A percentile compares a stretch with the other conserved stretches of the same genome.
Conservation (phyloP, 225 moss, liverwort and hornwort species). For the Bryoerythrophyllum caledonicum region DNA sequence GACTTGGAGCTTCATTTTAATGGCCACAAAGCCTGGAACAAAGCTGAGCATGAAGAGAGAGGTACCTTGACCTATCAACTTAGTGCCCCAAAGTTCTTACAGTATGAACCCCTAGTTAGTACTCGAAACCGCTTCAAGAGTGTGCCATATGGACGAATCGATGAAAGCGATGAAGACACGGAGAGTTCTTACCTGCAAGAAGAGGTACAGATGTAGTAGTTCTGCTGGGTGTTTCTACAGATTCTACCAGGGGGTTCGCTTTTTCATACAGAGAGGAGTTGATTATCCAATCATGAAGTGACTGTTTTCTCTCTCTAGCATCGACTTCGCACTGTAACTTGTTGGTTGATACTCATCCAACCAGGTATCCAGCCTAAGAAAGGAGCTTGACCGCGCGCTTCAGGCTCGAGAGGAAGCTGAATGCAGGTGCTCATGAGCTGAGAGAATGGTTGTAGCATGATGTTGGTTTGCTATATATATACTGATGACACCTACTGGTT, state of each 20-base stretch:
- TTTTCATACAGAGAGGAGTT: background rate
- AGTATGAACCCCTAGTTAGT: slow-evolving; percentile 27
- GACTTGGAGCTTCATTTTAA: slow-evolving; percentile 3
- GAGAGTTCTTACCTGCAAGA: slow-evolving; percentile 32
- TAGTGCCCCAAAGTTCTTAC: slow-evolving; percentile 20
- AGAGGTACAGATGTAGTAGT: slow-evolving; percentile 42
- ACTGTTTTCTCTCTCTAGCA: background rate
- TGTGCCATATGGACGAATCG: slow-evolving; percentile 26
- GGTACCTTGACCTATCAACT: slow-evolving; percentile 11
- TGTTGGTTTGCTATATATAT: background rate
- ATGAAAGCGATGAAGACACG: slow-evolving; percentile 31
- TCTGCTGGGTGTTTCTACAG: slow-evolving; percentile 18
- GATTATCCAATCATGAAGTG: background rate
- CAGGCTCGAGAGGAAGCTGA: slow-evolving; percentile 47
- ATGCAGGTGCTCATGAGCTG: slow-evolving; percentile 28
- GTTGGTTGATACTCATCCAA: slow-evolving; percentile 27
- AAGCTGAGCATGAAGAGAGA: slow-evolving; percentile 4
- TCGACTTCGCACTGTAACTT: slow-evolving; percentile 15
- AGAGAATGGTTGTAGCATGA: slow-evolving; percentile 4
- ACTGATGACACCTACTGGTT: slow-evolving; percentile 15
- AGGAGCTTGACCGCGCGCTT: slow-evolving; percentile 37
- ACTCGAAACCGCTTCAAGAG: slow-evolving; percentile 5
- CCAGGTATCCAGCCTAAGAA: slow-evolving; percentile 49
- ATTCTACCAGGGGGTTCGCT: background rate
- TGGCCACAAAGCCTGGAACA: slow-evolving; percentile 1